Evolutionary conservation across 169 alveolate genomes (phyloP), one percentile per base, ranked within the genome.

Genomic region (Blepharisma undulans): DNA sequence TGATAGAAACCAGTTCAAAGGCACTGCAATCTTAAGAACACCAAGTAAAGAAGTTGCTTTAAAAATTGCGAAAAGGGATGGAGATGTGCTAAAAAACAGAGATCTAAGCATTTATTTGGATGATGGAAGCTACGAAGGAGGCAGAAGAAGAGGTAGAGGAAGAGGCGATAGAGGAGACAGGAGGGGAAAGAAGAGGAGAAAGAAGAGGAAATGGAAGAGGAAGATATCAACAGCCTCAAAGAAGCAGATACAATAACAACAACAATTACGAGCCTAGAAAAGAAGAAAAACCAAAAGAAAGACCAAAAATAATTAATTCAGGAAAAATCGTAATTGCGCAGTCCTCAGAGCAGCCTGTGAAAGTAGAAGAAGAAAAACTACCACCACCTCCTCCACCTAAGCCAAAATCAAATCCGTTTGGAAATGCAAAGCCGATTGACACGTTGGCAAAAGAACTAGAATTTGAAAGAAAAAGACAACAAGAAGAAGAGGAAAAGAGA

Each of bases 381-480:
- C 87, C 34, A 10, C 48, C 80, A 2, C 48, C 29, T 14, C 80
- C 33, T 29, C 36, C 25, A 30, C 86, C 87, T 22, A 79, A 79
- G 61, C 87, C 87, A 30, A 79, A 79, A 33, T 33, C 87, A 21
- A 33, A 79, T 6, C 87, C 87, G 0, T 79, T 79, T 79, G 87
- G 87, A 79, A 22, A 33, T 25, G 87, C 87, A 29, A 79, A 79
- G 27, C 87, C 87, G 19, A 33, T 79, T 25, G 87, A 79, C 19
- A 79, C 87, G 19, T 34, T 79, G 14, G 2, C 34, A 21, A 79
- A 79, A 32, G 87, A 79, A 3, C 34, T 79, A 32, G 87, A 79
- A 33, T 79, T 79, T 33, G 87, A 79, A n/a, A 79, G 12, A 16
- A 79, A 79, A 33, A 25, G 2, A 5, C 29, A 74, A 74, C 10